Conservation (phyloP, 352 stramenopile genomes). For the Phytophthora fragariaefolia region DNA sequence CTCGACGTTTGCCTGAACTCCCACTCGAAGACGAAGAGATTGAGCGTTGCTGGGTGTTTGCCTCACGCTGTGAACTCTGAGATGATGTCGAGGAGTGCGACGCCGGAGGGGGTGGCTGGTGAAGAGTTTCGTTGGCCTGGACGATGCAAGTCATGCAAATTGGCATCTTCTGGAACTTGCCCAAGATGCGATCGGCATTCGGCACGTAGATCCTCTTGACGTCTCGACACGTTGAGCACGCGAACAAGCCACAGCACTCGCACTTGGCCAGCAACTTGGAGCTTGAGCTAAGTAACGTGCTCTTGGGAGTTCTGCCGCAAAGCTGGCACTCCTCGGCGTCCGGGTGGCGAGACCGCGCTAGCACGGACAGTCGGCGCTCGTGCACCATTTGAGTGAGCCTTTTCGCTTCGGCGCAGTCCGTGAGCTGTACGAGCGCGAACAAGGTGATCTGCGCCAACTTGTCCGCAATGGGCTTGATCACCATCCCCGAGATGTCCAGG, state of each 20-base stretch:
- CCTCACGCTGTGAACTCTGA: neutral
- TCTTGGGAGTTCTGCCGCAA: conserved; percentile 48
- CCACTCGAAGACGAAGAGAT: conserved; percentile 27
- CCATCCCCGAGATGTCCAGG: conserved; percentile 41
- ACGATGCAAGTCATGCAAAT: conserved; percentile 53
- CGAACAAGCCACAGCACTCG: conserved; percentile 52
- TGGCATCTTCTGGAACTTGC: conserved; percentile 50
- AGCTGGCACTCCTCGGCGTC: conserved; percentile 41
- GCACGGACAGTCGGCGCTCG: conserved; percentile 42
- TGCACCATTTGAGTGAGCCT: conserved; percentile 53
- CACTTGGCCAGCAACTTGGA: conserved; percentile 54
- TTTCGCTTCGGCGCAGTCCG: conserved; percentile 60
- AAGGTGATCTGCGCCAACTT: conserved; percentile 43
- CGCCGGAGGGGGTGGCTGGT: conserved; percentile 1
- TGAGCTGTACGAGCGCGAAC: conserved; percentile 49
- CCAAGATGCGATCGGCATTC: conserved; percentile 44
- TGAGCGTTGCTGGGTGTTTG: conserved; percentile 1
- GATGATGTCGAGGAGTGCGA: neutral
- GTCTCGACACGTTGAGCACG: conserved; percentile 54
- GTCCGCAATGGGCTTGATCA: conserved; percentile 44
- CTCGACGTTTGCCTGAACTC: conserved; percentile 6
- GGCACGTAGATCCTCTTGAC: conserved; percentile 56
- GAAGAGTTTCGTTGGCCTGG: conserved; percentile 39
- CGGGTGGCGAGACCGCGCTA: conserved; percentile 36
- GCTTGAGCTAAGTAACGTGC: conserved; percentile 36